Base-by-base conservation (phyloP, 805 yeast species). In the Alloascoidea africana region DNA sequence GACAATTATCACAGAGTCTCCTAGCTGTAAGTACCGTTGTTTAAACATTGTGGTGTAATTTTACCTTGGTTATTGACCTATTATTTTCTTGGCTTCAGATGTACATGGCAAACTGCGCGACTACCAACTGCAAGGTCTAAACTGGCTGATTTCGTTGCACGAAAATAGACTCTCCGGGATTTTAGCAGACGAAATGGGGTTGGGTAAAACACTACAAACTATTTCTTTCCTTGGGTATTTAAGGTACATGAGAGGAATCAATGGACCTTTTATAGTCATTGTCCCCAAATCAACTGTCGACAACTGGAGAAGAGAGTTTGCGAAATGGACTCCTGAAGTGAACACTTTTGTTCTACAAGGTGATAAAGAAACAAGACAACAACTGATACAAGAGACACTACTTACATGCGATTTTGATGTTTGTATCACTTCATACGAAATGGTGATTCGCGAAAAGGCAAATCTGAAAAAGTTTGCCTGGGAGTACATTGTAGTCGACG, bases 121-220 rank as follows among this genome's bases (percentile, higher is more conserved):
- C 2, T 81, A 81, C 51, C 93, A 81, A 56, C 66, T 81, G 43
- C 86, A 77, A 53, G 93, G 91, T 43, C 60, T 81, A 42, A 81
- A 81, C 53, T 81, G 93, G 93, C 58, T 81, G 46, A 68, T 80
- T 11, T 66, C 79, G 1, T 56, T 81, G 41, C 71, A 76, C 47
- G 78, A 73, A 44, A 78, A 77, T 56, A 70, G 73, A 42, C 58
- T 81, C 35, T 70, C 81, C 1, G 91, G 91, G 42, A 80, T 81
- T 16, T 62, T 81, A 41, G 91, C 91, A 1, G 91, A 81, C 56
- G 91, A 81, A 57, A 81, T 81, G 91, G 91, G 91, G 1, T 58
- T 81, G 43, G 91, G 91, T 46, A 81, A 81, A 52, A 81, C 91
- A 3, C 58, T 81, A 41, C 91, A 81, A 54, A 81, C 89, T 0